A percentile compares a stretch with the other conserved stretches of the same genome.
These are phyloP conservation scores for Gyromitra esculenta DNA, from an alignment of 2,329 filamentous ascomycete genomes.

Conservation along the genomic window DNA sequence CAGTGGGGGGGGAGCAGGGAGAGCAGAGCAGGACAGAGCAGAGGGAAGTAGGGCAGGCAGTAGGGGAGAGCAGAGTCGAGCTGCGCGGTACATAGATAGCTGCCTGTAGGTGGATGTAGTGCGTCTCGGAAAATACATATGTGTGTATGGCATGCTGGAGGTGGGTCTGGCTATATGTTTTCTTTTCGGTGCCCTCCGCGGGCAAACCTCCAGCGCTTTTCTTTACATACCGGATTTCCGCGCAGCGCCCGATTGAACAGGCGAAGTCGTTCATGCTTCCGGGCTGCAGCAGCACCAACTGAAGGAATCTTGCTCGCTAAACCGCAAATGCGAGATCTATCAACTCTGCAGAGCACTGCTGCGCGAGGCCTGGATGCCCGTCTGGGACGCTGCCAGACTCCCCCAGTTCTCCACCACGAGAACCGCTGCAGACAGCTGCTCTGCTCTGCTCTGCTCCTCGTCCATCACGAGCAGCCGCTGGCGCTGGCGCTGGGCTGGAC, in stretches of 20 bases:
- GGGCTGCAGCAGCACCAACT: constrained; percentile 24
- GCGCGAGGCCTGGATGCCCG: neutral
- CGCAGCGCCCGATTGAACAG: constrained; percentile 32
- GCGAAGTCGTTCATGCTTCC: constrained; percentile 18
- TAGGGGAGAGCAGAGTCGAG: too few relatives aligned
- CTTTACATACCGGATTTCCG: neutral
- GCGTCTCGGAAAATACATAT: constrained; percentile 12
- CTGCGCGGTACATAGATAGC: too few relatives aligned
- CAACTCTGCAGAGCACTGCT: constrained; percentile 34
- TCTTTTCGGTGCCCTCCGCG: constrained; percentile 21
- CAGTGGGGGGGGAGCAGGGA: neutral
- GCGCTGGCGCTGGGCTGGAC: constrained; percentile 13
- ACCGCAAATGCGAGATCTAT: constrained; percentile 44
- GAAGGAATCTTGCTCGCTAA: constrained; percentile 45
- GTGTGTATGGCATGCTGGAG: neutral
- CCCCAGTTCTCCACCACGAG: constrained; percentile 24
- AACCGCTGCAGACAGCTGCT: constrained; percentile 31
- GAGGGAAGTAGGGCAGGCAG: too few relatives aligned
- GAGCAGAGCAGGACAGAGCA: too few relatives aligned
- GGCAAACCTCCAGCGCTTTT: constrained; percentile 12
- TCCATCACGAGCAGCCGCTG: constrained; percentile 35
- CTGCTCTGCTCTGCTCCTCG: neutral
- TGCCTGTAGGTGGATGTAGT: neutral
- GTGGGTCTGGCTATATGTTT: constrained; percentile 19
- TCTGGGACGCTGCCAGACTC: neutral